These are phyloP conservation scores for Flaveria linearis DNA, from an alignment of 129 eudicot species.

Conservation along the genomic window DNA sequence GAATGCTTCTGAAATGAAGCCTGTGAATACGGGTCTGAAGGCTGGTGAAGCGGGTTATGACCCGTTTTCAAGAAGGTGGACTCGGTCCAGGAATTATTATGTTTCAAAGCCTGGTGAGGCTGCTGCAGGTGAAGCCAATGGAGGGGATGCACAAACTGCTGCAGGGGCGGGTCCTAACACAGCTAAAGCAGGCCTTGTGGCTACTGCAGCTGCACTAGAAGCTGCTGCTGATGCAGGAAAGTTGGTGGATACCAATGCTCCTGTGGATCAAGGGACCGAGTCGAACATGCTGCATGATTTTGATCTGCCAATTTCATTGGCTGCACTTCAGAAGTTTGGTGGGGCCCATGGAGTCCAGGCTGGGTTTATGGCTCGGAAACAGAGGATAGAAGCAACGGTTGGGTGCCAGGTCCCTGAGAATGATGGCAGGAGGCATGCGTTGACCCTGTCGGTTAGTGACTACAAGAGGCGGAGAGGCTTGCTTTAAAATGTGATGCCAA, in stretches of 20 bases:
- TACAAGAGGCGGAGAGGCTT: slow-evolving; percentile 92
- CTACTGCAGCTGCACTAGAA: slow-evolving; percentile 81
- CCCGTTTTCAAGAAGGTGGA: slow-evolving; percentile 99
- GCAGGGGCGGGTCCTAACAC: slow-evolving; percentile 25
- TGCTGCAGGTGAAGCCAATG: slow-evolving; percentile 44
- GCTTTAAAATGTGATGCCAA: slow-evolving; percentile 41
- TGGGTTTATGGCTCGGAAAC: slow-evolving; percentile 90
- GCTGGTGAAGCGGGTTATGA: slow-evolving; percentile 98
- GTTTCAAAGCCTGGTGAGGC: slow-evolving; percentile 50
- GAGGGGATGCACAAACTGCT: slow-evolving; percentile 30
- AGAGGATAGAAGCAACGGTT: slow-evolving; percentile 79
- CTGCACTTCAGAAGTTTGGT: slow-evolving; percentile 73
- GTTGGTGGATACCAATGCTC: slow-evolving; percentile 93
- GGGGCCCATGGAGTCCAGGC: slow-evolving; percentile 85
- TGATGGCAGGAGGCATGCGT: slow-evolving; percentile 86
- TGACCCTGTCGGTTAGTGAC: slow-evolving; percentile 82
- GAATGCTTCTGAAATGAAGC: slow-evolving; percentile 76
- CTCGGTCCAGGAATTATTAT: slow-evolving; percentile 87
- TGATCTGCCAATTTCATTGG: slow-evolving; percentile 79
- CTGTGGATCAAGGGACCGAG: slow-evolving; percentile 88
- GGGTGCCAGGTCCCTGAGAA: slow-evolving; percentile 82
- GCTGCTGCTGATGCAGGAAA: slow-evolving; percentile 94
- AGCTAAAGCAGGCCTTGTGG: slow-evolving; percentile 50
- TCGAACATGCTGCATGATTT: slow-evolving; percentile 69
- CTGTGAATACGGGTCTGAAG: slow-evolving; percentile 50